Conservation (phyloP, 2,329 filamentous ascomycete species). For the Fusarium sp. region DNA sequence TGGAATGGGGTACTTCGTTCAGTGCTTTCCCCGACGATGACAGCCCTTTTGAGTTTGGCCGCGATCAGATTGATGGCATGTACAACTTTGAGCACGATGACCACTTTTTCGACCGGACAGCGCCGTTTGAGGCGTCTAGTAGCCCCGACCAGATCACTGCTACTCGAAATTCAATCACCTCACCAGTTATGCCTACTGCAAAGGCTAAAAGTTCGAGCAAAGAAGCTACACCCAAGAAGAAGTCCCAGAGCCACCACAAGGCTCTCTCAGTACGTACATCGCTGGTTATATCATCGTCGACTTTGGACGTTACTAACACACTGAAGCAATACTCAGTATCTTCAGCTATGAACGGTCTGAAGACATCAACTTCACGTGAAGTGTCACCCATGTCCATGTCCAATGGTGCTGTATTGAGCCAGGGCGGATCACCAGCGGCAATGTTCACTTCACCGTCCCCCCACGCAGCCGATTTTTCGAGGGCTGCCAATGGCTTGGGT, state of each 20-base stretch:
- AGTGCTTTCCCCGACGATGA: slow-evolving; percentile 55
- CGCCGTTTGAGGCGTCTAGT: slow-evolving; percentile 69
- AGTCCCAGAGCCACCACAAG: slow-evolving; percentile 43
- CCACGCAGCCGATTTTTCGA: slow-evolving; percentile 54
- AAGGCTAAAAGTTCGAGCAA: slow-evolving; percentile 49
- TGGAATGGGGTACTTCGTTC: slow-evolving; percentile 57
- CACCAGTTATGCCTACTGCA: slow-evolving; percentile 56
- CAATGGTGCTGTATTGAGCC: slow-evolving; percentile 59
- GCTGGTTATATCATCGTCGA: not conserved
- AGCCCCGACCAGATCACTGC: slow-evolving; percentile 60
- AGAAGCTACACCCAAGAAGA: slow-evolving; percentile 42
- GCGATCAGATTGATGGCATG: slow-evolving; percentile 44
- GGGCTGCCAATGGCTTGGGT: slow-evolving; percentile 39
- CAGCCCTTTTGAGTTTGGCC: slow-evolving; percentile 50
- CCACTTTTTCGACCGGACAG: slow-evolving; percentile 60
- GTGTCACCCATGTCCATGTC: slow-evolving; percentile 63
- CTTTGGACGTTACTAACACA: slow-evolving; percentile 35
- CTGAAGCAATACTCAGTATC: slow-evolving; percentile 63
- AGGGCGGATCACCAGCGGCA: slow-evolving; percentile 63
- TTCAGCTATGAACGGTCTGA: slow-evolving; percentile 62
- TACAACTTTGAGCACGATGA: slow-evolving; percentile 53
- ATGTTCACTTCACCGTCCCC: slow-evolving; percentile 63
- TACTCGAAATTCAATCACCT: slow-evolving; percentile 52
- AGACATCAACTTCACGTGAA: slow-evolving; percentile 62
- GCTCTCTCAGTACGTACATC: slow-evolving; percentile 54